Evolutionary conservation across 2,329 filamentous ascomycete genomes (phyloP).

Genomic region (Fusarium ramigenum): DNA sequence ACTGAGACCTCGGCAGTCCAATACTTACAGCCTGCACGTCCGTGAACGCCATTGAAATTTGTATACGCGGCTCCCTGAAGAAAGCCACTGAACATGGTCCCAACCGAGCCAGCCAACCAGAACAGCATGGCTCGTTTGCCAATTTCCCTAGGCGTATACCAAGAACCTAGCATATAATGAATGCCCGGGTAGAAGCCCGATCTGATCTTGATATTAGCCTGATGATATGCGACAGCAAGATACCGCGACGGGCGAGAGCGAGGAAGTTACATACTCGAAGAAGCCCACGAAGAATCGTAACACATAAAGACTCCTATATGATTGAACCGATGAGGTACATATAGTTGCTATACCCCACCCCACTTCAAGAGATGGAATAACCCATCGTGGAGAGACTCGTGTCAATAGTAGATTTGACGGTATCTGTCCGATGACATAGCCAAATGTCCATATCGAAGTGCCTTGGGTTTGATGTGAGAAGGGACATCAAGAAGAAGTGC

Average conservation of each 20-base stretch:
- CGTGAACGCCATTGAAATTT: conserved; percentile 21
- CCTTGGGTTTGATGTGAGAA: neutral
- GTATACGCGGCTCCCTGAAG: conserved; percentile 31
- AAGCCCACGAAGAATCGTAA: conserved; percentile 32
- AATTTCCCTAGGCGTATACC: conserved; percentile 37
- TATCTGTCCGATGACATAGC: conserved; percentile 41
- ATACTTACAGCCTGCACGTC: conserved; percentile 21
- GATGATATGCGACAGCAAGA: conserved; percentile 28
- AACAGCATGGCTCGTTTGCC: conserved; percentile 33
- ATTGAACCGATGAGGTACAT: conserved; percentile 3
- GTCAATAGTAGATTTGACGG: conserved; percentile 39
- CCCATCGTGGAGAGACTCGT: conserved; percentile 6
- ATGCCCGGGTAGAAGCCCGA: conserved; percentile 58
- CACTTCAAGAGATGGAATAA: conserved; percentile 13
- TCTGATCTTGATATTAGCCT: conserved; percentile 51
- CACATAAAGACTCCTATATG: conserved; percentile 13
- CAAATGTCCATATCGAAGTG: conserved; percentile 30
- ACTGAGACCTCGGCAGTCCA: no score
- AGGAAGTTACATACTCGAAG: conserved; percentile 12
- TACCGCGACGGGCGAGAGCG: neutral
- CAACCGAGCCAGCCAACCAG: conserved; percentile 29
- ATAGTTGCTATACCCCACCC: conserved; percentile 24
- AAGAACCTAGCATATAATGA: conserved; percentile 35
- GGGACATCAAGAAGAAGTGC: accelerated
- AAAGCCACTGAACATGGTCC: conserved; percentile 25